Percentiles rank a stretch among this genome's conserved stretches.
Conservation (phyloP, 1,284 basidiomycete species). For the Kwoniella shivajii region DNA sequence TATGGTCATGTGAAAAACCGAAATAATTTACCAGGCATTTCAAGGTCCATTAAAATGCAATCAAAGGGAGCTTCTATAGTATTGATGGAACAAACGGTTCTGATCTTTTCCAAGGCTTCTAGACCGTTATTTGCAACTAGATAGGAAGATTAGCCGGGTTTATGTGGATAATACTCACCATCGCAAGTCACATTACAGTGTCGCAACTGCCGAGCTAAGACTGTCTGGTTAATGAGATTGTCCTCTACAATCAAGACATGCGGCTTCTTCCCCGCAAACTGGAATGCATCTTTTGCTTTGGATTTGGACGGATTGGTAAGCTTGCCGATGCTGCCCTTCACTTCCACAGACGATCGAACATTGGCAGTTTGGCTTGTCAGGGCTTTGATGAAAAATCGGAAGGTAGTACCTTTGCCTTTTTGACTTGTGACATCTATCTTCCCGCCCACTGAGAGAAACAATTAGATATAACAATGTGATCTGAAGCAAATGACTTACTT, state of each 20-base stretch:
- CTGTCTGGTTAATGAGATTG: slow-evolving; percentile 55
- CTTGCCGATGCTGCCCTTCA: neutral
- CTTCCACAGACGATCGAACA: neutral
- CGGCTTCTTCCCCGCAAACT: slow-evolving; percentile 20
- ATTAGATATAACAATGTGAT: too few relatives aligned
- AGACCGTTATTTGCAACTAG: slow-evolving; percentile 53
- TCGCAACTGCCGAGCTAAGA: slow-evolving; percentile 35
- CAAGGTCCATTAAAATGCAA: slow-evolving; percentile 51
- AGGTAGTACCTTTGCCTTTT: slow-evolving; percentile 56
- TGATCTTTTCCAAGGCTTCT: slow-evolving; percentile 53
- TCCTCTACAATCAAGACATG: slow-evolving; percentile 50
- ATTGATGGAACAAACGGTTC: slow-evolving; percentile 29
- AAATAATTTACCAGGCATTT: slow-evolving; percentile 44
- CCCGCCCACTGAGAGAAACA: slow-evolving; percentile 36
- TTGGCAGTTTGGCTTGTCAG: slow-evolving; percentile 20
- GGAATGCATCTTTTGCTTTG: slow-evolving; percentile 10
- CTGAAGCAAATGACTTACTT: slow-evolving; percentile 15
- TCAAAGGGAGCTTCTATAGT: slow-evolving; percentile 31
- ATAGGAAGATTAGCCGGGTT: neutral
- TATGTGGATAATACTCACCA: slow-evolving; percentile 17
- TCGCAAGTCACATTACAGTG: slow-evolving; percentile 39
- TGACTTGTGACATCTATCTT: slow-evolving; percentile 44
- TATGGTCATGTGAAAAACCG: neutral
- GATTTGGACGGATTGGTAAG: slow-evolving; percentile 9
- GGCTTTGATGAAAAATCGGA: slow-evolving; percentile 51